A percentile compares a stretch with the other conserved stretches of the same genome.
Evolutionary conservation across 306 rosid genomes (phyloP).

Genomic region (Quercus rubra): DNA sequence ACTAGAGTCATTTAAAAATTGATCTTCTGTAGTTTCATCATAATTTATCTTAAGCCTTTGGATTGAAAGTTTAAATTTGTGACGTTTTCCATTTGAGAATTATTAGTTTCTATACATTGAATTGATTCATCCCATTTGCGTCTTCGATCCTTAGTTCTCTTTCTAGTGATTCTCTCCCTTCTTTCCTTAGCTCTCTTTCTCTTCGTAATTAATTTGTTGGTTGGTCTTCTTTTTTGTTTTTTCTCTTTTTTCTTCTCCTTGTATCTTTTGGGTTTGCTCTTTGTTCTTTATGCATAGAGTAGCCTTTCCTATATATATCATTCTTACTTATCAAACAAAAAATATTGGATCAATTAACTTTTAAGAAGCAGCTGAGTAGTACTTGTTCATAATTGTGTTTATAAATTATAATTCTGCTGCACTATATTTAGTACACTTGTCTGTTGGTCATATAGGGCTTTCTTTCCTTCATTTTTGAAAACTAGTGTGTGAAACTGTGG

Average conservation of each 20-base stretch:
- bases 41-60: background rate
- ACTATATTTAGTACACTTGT: background rate
- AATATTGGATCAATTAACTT: background rate
- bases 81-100: background rate
- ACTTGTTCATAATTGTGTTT: background rate
- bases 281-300: too few relatives aligned
- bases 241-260: too few relatives aligned
- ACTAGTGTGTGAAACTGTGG: background rate
- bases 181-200: too few relatives aligned
- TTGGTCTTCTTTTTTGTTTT: too few relatives aligned
- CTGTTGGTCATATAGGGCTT: background rate
- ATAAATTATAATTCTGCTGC: background rate
- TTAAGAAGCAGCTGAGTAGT: background rate
- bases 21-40: too few relatives aligned
- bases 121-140: background rate
- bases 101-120: background rate
- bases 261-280: too few relatives aligned
- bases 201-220: too few relatives aligned
- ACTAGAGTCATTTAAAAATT: too few relatives aligned
- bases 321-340: too few relatives aligned
- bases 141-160: too few relatives aligned
- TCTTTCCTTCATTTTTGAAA: background rate
- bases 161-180: too few relatives aligned
- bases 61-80: background rate
- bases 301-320: too few relatives aligned